Evolutionary conservation across 2,329 filamentous ascomycete genomes (phyloP).

Genomic region (Fusarium denticulatum): DNA sequence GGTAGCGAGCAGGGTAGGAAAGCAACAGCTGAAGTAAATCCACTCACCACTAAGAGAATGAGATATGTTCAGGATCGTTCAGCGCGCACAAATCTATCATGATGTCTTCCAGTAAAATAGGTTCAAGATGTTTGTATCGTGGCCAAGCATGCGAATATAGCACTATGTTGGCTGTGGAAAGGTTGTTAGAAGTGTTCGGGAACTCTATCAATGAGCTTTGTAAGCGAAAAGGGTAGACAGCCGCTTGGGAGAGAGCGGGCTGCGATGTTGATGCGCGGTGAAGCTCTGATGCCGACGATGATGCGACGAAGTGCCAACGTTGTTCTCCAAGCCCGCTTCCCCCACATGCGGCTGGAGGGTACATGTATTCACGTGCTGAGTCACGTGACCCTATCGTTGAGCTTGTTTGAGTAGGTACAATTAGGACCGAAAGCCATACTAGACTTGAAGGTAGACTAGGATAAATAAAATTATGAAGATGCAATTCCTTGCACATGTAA

Average conservation of each 20-base stretch:
- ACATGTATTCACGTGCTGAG: slow-evolving; percentile 8
- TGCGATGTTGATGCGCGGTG: slow-evolving; percentile 35
- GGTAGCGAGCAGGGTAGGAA: slow-evolving; percentile 4
- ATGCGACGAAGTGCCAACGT: slow-evolving; percentile 44
- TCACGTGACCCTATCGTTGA: neutral
- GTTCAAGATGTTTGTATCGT: slow-evolving; percentile 39
- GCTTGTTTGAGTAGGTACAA: neutral
- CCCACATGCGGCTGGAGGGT: slow-evolving; percentile 35
- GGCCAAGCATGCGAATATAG: slow-evolving; percentile 37
- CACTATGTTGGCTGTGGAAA: slow-evolving; percentile 25
- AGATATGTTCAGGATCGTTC: slow-evolving; percentile 45
- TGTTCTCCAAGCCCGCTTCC: slow-evolving; percentile 39
- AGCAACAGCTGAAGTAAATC: slow-evolving; percentile 8
- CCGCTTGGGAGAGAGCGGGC: slow-evolving; percentile 20
- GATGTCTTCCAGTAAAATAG: slow-evolving; percentile 48
- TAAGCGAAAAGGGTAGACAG: slow-evolving; percentile 21
- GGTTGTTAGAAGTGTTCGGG: neutral
- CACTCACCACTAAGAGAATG: slow-evolving; percentile 55
- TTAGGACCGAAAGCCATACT: neutral
- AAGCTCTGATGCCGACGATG: slow-evolving; percentile 43
- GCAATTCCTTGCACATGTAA: no score
- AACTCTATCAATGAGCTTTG: slow-evolving; percentile 19
- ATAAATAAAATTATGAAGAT: no score
- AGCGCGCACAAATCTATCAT: slow-evolving; percentile 54
- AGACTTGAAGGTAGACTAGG: neutral